Conservation (phyloP, 1,284 basidiomycete genomes). For the Mycena citricolor region DNA sequence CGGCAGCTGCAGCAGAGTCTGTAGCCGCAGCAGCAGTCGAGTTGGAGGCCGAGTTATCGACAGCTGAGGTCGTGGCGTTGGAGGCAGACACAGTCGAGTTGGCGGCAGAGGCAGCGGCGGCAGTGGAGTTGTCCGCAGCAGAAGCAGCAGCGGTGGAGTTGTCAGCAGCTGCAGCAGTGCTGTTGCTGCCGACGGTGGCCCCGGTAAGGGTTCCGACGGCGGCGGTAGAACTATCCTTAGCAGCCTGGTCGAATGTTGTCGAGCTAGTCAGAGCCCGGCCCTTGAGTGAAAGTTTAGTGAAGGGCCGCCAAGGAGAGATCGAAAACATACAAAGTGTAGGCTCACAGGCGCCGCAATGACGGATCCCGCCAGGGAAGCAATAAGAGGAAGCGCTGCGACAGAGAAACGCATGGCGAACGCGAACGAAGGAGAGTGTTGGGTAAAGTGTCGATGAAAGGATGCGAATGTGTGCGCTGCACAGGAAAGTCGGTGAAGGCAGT, state of each 20-base stretch:
- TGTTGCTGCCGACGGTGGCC: background rate
- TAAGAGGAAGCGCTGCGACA: conserved; percentile 23
- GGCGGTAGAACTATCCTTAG: background rate
- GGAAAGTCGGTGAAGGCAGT: conserved; percentile 9
- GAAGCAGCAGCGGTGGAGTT: conserved; percentile 3
- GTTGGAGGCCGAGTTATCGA: background rate
- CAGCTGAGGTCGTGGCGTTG: background rate
- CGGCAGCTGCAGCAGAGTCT: conserved; percentile 2
- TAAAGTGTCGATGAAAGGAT: conserved; percentile 7
- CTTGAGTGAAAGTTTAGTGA: too few relatives aligned
- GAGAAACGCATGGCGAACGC: conserved; percentile 29
- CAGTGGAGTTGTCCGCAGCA: too few relatives aligned
- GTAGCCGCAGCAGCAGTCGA: conserved; percentile 1
- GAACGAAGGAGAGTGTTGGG: conserved; percentile 1
- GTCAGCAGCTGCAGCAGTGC: background rate
- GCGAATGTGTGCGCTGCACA: conserved; percentile 20
- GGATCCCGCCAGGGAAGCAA: conserved; percentile 26
- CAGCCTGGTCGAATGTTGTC: too few relatives aligned
- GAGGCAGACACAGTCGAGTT: conserved; percentile 3
- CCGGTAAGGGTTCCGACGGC: background rate
- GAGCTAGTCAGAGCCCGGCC: too few relatives aligned
- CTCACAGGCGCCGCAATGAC: conserved; percentile 29
- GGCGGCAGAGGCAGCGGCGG: too few relatives aligned
- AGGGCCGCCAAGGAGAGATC: too few relatives aligned
- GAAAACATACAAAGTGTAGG: conserved; percentile 20